Evolutionary conservation across 805 yeast genomes (phyloP).

Genomic region (Candida ovalis): DNA sequence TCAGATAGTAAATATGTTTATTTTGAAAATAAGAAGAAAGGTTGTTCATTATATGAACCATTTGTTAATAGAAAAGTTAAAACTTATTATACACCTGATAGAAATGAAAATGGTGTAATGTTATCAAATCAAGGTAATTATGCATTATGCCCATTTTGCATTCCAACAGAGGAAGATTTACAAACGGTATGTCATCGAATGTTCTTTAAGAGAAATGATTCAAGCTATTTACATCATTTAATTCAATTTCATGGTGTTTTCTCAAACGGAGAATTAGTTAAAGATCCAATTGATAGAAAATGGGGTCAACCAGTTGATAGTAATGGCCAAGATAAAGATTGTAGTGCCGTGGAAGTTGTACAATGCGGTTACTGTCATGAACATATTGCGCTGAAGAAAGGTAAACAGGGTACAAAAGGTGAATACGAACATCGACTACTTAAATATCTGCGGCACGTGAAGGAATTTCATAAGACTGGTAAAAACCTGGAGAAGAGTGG

Average conservation of each 20-base stretch:
- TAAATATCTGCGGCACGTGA: slow-evolving; percentile 28
- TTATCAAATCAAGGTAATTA: slow-evolving; percentile 20
- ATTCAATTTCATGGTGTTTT: slow-evolving; percentile 32
- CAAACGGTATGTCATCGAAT: slow-evolving; percentile 14
- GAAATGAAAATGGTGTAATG: not conserved
- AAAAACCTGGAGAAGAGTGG: slow-evolving; percentile 14
- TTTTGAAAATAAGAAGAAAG: slow-evolving; percentile 17
- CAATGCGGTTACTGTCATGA: slow-evolving; percentile 27
- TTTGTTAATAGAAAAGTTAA: slow-evolving; percentile 18
- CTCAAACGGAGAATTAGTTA: slow-evolving; percentile 27
- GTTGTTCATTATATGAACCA: slow-evolving; percentile 19
- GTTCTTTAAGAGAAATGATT: slow-evolving; percentile 28
- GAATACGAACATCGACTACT: slow-evolving; percentile 22
- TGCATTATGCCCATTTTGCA: slow-evolving; percentile 30
- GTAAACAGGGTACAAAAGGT: slow-evolving; percentile 12
- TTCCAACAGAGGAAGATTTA: slow-evolving; percentile 14
- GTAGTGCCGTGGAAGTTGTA: slow-evolving; percentile 21
- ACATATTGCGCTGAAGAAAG: slow-evolving; percentile 19
- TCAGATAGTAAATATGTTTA: slow-evolving; percentile 8
- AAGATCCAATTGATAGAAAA: slow-evolving; percentile 21
- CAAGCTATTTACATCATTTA: slow-evolving; percentile 30
- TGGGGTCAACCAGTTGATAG: slow-evolving; percentile 14
- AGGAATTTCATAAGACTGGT: slow-evolving; percentile 27
- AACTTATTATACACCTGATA: not conserved
- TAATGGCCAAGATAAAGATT: slow-evolving; percentile 3